Base-by-base conservation (phyloP, 2,329 filamentous ascomycete genomes). In the Microascus cirrosus region DNA sequence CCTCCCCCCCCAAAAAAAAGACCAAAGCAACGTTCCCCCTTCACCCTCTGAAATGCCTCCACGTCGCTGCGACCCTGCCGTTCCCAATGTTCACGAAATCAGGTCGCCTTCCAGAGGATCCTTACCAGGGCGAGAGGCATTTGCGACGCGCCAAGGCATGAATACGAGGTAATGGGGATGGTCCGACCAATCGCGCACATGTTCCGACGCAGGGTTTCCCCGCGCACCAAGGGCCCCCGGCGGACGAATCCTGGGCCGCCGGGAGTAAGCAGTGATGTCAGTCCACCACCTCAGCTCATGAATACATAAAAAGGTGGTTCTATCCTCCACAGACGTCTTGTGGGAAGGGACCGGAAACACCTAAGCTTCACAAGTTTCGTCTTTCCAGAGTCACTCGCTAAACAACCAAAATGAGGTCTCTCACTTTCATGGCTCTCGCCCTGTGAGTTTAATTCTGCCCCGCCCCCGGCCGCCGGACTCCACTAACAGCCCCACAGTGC, bases 321-420 rank as follows among this genome's bases (percentile, higher is more conserved):
- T 39, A 22, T 36, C 34, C 20, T 39, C 35, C 12, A 20, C 20
- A 5, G 20, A 45, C 4, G 22, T 11, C 13, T 45, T 18, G 11
- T 42, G 54, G 18, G 12, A 24, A 22, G 32, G 20, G 28, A 34
- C 39, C 10, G 45, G 6, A 48, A 45, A 20, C 8, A 34, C 51
- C 32, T 13, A 13, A 56, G 13, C 24, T 13, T 36, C 8, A 8
- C 28, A 32, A 32, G 36, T 56, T 25, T n/a, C 50, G 20, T 8
- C 6, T 32, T 51, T 56, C 13, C 34, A 51, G 24, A 25, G 50
- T 56, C 55, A 42, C 55, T 56, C 45, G 25, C 42, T 12, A 12
- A 13, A 39, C 55, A 56, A 18, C 22, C 42, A 56, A 48, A 6
- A 56, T 56, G 55, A 56, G 50, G 55, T 56, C 55, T 10, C 51